These are phyloP conservation scores for Viola odorata DNA, from an alignment of 345 rosid genomes.

Conservation along the genomic window DNA sequence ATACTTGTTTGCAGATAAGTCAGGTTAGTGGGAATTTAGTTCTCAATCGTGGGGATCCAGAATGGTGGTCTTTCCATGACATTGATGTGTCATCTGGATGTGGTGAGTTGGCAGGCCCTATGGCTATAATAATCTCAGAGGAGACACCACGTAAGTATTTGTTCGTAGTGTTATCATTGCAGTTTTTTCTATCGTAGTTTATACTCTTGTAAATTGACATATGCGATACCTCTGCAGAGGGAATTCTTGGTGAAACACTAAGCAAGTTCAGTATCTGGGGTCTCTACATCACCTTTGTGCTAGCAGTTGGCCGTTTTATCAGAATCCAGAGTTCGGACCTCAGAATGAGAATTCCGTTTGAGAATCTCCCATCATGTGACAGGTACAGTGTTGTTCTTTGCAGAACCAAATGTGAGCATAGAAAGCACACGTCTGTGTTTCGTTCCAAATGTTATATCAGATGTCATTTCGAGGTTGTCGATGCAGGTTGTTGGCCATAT, in stretches of 20 bases:
- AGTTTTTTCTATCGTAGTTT: neutral
- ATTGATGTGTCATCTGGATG: constrained; percentile 23
- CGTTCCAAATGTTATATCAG: neutral
- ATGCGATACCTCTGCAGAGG: constrained; percentile 28
- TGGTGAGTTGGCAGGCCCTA: constrained; percentile 36
- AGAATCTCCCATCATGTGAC: constrained; percentile 48
- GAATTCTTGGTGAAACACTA: constrained; percentile 47
- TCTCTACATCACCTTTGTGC: constrained; percentile 44
- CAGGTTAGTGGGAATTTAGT: constrained; percentile 40
- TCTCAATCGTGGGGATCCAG: constrained; percentile 32
- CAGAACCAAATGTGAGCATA: neutral
- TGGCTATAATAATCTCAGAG: constrained; percentile 41
- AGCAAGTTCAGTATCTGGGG: constrained; percentile 58
- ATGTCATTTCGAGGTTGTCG: neutral
- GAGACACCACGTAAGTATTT: constrained; percentile 42
- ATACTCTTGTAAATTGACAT: constrained; percentile 2
- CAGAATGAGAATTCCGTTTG: constrained; percentile 48
- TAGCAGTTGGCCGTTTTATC: constrained; percentile 48
- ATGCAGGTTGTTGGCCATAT: constrained; percentile 40
- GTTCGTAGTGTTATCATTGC: neutral
- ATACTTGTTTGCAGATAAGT: constrained; percentile 19
- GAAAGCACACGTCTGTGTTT: neutral
- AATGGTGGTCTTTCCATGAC: constrained; percentile 51
- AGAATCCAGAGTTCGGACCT: constrained; percentile 42
- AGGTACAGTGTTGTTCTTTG: constrained; percentile 18